Evolutionary conservation across 306 rosid species (phyloP), one percentile per base, ranked within the genome.

Genomic region (Cucurbita moschata): DNA sequence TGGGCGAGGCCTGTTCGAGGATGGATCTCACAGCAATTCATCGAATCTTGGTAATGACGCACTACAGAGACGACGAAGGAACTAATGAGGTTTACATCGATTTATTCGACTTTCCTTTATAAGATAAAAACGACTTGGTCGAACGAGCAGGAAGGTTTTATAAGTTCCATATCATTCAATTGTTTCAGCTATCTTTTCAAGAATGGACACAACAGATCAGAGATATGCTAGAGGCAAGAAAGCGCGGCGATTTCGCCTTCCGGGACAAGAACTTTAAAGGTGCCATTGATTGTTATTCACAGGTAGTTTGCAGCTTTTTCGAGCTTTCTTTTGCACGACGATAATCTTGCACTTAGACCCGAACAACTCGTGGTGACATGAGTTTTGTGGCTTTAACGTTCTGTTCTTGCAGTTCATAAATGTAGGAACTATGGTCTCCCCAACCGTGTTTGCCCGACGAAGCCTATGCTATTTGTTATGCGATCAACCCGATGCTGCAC

Each of bases 1-100:
- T 94, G 99, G 99, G 99, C 6, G 97, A 94, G 81, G 99, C 97
- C 68, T 91, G 99, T 83, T 91, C 99, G 40, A 83, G 99, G 76
- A 86, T 89, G 96, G 99, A 94, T 88, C 97, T 94, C 68, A 94
- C 99, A n/a, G 99, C 99, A 43, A 94, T 94, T 83, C 97, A 94
- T 84, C 97, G 88, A 86, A 86, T 91, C 77, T 83, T 94, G 87
- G 95, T 94, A 65, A 77, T 80, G 70, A 80, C 97, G 0, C 97
- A 91, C 83, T 94, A 94, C 84, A 84, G 87, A 82, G 99, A 94
- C 40, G 99, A 94, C 39, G 97, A 91, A 80, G 96, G 96, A 83
- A 91, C 97, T 77, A 94, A 87, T 72, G 99, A 94, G 99, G 99
- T 89, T 4, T 9, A 18, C 11, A 5, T 60, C 54, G 42, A 10